A percentile compares a stretch with the other conserved stretches of the same genome.
phyloP scores from a whole-genome alignment of 129 eudicot genomes.

The Smallanthus sonchifolius region DNA sequence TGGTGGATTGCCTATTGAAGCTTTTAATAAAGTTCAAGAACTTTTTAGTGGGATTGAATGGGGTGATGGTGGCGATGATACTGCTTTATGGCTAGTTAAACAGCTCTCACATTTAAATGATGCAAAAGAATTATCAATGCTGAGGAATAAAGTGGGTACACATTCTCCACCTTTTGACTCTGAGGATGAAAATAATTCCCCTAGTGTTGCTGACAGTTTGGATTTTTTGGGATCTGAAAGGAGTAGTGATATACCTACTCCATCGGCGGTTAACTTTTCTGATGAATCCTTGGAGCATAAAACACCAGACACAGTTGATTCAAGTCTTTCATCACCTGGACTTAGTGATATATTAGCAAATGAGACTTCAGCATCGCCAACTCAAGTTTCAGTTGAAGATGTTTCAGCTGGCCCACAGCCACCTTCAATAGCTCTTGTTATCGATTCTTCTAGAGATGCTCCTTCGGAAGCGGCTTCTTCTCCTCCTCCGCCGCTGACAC shows the following conservation, averaged over 20 bases:
- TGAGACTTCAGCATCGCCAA: conserved; percentile 23
- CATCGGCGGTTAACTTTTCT: conserved; percentile 36
- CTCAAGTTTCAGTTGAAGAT: conserved; percentile 20
- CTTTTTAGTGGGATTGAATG: conserved; percentile 89
- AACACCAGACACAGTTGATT: conserved; percentile 26
- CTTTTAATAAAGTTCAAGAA: conserved; percentile 96
- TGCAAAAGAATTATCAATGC: conserved; percentile 66
- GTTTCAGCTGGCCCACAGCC: conserved; percentile 24
- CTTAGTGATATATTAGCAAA: conserved; percentile 27
- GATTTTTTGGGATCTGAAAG: conserved; percentile 82
- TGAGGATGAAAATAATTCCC: conserved; percentile 82
- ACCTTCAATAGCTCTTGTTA: conserved; percentile 18
- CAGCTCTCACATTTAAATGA: conserved; percentile 75
- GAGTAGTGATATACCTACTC: conserved; percentile 33
- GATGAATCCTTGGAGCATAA: conserved; percentile 45
- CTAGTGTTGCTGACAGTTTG: conserved; percentile 89
- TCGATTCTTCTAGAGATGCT: conserved; percentile 14
- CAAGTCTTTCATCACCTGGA: conserved; percentile 27
- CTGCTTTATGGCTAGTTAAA: conserved; percentile 87
- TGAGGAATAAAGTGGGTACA: conserved; percentile 63
- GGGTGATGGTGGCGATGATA: conserved; percentile 86
- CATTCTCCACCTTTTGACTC: conserved; percentile 80
- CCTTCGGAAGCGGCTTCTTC: conserved; percentile 22
- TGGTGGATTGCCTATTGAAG: conserved; percentile 97
- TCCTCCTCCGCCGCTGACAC: conserved; percentile 14